Base-by-base conservation (phyloP, 148 eudicot species). In the Rhododendron henanense region DNA sequence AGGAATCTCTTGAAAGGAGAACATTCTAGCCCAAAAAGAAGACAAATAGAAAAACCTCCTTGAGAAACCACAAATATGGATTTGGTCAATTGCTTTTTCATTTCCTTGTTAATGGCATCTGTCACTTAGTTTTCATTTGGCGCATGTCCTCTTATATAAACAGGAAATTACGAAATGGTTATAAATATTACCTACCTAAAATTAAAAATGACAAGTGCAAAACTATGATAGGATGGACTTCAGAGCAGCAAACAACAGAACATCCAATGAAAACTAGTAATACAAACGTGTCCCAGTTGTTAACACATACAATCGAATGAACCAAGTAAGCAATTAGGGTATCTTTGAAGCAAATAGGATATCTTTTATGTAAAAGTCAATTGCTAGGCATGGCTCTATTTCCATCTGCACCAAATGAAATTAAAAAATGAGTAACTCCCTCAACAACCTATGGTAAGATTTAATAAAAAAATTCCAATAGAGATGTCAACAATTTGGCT, bases 331-430 rank as follows among this genome's bases (percentile, higher is more conserved):
- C 74, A 28, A 86, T 71, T 9, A 95, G 99, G 99, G 95, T 95
- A 96, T 95, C 96, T 87, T 92, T 91, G 86, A 94, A 59, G 65
- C 65, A 59, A 19, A 59, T 59, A 55, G 61, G 61, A 96, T 96
- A 96, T 96, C 97, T 88, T 92, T 91, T 85, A 94, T 94, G 81
- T 86, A 87, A 87, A 96, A 94, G 90, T 94, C 98, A 88, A 97
- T 92, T 44, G 94, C 98, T 88, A 94, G 98, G 88, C 98, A 87
- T 79, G 93, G 94, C 89, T 97, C 98, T 85, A 94, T 92, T 85
- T 93, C 94, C 96, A 93, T 93, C 99, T 95, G 95, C 93, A 94
- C 11, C 84, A 89, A 59, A 74, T 15, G 81, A 89, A 86, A 80
- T 4, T 1, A 65, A 6, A 81, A 82, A 87, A 39, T 13, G 47